A percentile compares a stretch with the other conserved stretches of the same genome.
Conservation (phyloP, 1,139 yeast species). For the Yueomyces sp. region DNA sequence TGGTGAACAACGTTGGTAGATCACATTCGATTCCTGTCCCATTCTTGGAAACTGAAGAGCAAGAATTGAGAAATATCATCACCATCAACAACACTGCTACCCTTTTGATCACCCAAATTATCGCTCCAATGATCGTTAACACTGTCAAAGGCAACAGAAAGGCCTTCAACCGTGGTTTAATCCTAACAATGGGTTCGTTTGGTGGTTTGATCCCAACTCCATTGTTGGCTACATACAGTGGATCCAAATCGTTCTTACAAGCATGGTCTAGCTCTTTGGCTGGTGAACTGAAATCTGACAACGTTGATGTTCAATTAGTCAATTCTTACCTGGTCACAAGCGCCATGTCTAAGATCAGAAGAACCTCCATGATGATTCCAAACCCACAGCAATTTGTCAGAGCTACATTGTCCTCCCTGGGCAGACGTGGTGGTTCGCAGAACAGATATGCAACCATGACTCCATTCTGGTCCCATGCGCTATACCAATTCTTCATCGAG, state of each 20-base stretch:
- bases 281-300: constrained; percentile 59
- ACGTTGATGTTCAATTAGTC: constrained; percentile 76
- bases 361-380: constrained; percentile 66
- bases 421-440: constrained; percentile 87
- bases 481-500: constrained; percentile 77
- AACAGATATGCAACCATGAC: constrained; percentile 78
- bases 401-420: constrained; percentile 53
- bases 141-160: constrained; percentile 29
- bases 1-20: constrained; percentile 88
- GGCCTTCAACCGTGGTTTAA: constrained; percentile 42
- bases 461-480: constrained; percentile 91
- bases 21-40: constrained; percentile 94
- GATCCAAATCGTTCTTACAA: constrained; percentile 90
- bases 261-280: constrained; percentile 84
- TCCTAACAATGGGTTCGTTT: constrained; percentile 92
- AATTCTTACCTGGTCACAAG: constrained; percentile 89
- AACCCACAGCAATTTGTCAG: constrained; percentile 68
- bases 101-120: constrained; percentile 63
- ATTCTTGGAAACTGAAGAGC: constrained; percentile 62
- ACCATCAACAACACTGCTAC: constrained; percentile 82
- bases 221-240: constrained; percentile 83
- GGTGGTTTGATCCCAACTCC: constrained; percentile 94
- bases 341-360: constrained; percentile 88
- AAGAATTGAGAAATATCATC: constrained; percentile 67
- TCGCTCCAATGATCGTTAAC: constrained; percentile 54